A percentile compares a stretch with the other conserved stretches of the same genome.
Evolutionary conservation across 441 rosid species (phyloP).

Genomic region (Euphorbia corollata): DNA sequence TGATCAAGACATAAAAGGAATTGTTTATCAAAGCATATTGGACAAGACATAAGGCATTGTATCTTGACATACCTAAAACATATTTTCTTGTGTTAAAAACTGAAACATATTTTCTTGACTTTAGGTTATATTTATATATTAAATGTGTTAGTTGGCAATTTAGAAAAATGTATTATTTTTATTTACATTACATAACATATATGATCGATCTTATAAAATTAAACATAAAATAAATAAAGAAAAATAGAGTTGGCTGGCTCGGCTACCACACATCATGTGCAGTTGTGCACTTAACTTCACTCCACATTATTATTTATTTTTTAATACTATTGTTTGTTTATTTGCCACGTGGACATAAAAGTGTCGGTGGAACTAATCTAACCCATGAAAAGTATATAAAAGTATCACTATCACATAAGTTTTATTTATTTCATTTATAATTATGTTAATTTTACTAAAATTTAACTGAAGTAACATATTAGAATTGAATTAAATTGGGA

Average conservation of each 20-base stretch:
- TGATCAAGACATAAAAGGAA: background rate
- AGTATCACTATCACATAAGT: background rate
- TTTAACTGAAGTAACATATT: too few relatives aligned
- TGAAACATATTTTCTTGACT: background rate
- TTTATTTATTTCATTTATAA: too few relatives aligned
- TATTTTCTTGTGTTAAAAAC: too few relatives aligned
- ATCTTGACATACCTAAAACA: background rate
- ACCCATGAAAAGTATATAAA: background rate
- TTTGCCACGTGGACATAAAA: conserved; percentile 14
- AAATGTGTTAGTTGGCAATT: conserved; percentile 1
- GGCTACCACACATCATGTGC: conserved; percentile 11
- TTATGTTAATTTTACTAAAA: too few relatives aligned
- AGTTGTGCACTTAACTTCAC: conserved; percentile 11
- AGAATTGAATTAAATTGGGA: too few relatives aligned
- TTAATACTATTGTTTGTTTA: conserved; percentile 8
- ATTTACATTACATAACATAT: background rate
- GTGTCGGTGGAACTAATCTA: conserved; percentile 24
- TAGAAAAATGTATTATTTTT: background rate
- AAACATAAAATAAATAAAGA: background rate
- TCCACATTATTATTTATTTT: conserved; percentile 11
- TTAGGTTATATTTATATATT: background rate
- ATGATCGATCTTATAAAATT: background rate
- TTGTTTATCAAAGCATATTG: too few relatives aligned
- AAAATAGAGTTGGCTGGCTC: background rate
- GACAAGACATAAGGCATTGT: background rate